These are phyloP conservation scores for Desmodesmus armatus DNA, from an alignment of 139 green algal genomes.

Conservation along the genomic window DNA sequence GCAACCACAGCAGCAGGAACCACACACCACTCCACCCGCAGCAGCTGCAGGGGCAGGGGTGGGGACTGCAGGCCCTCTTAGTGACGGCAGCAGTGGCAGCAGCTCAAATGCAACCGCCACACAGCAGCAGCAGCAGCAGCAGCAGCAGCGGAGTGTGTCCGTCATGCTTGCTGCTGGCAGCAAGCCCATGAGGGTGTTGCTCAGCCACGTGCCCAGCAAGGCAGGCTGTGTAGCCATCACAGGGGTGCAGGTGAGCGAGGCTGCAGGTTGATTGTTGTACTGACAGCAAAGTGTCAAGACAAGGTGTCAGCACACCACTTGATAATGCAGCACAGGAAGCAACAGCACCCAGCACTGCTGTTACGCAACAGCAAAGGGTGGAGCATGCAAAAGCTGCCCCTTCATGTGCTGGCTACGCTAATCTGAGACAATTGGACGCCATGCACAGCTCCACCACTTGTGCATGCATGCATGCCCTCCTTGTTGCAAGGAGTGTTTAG, in stretches of 20 bases:
- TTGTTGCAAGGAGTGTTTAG: too few species aligned
- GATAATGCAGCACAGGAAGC: too few species aligned
- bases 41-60: conserved; percentile 41
- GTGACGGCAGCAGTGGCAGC: not conserved
- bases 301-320: too few species aligned
- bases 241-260: conserved; percentile 54
- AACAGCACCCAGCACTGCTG: too few species aligned
- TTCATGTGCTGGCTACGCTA: too few species aligned
- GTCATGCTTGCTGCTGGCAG: conserved; percentile 55
- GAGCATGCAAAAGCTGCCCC: too few species aligned
- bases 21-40: conserved; percentile 48
- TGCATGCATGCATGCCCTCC: too few species aligned
- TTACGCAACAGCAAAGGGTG: too few species aligned
- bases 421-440: too few species aligned
- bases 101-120: conserved; percentile 41
- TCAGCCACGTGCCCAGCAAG: conserved; percentile 55
- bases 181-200: conserved; percentile 61
- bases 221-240: conserved; percentile 64
- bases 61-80: not conserved
- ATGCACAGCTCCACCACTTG: too few species aligned
- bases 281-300: too few species aligned
- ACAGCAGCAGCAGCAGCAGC: conserved; percentile 4
- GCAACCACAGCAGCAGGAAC: conserved; percentile 13
- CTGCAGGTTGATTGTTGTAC: too few species aligned
- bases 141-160: conserved; percentile 24